Percentiles rank a stretch among this genome's conserved stretches.
phyloP scores from a whole-genome alignment of 2,329 filamentous ascomycete genomes.

The Clonostachys solani region DNA sequence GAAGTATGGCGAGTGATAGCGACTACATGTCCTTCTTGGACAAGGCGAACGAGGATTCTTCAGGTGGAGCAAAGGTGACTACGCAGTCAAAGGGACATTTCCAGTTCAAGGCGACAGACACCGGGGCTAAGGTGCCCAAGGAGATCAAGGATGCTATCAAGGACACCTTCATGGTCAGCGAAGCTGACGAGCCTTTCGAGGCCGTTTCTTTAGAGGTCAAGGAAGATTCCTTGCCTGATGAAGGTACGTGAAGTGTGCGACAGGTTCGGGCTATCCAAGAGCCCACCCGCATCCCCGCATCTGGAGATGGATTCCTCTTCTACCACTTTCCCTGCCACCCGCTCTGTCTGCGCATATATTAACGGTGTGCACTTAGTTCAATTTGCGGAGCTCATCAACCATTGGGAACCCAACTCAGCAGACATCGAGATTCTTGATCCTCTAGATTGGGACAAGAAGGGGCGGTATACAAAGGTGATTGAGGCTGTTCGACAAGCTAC shows the following conservation, averaged over 20 bases:
- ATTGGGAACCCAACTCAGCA: conserved; percentile 46
- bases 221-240: conserved; percentile 50
- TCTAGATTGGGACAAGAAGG: conserved; percentile 68
- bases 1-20: conserved; percentile 67
- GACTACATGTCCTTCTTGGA: conserved; percentile 82
- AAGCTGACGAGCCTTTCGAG: conserved; percentile 83
- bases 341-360: neutral
- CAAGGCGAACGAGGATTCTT: conserved; percentile 79
- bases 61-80: conserved; percentile 31
- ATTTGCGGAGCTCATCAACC: conserved; percentile 64
- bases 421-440: conserved; percentile 63
- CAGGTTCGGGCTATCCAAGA: neutral
- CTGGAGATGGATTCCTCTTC: neutral
- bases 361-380: conserved; percentile 45
- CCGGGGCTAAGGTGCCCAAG: conserved; percentile 55
- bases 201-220: conserved; percentile 65
- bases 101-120: conserved; percentile 48
- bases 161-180: conserved; percentile 67
- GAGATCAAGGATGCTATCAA: conserved; percentile 44
- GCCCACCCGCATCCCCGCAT: no score
- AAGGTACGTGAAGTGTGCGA: conserved; percentile 40
- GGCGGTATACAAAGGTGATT: conserved; percentile 65
- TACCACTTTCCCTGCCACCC: neutral
- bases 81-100: conserved; percentile 8
- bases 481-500: conserved; percentile 64